A percentile compares a stretch with the other conserved stretches of the same genome.
These are phyloP conservation scores for Gremmenia infestans DNA, from an alignment of 2,329 filamentous ascomycete genomes.

Conservation along the genomic window DNA sequence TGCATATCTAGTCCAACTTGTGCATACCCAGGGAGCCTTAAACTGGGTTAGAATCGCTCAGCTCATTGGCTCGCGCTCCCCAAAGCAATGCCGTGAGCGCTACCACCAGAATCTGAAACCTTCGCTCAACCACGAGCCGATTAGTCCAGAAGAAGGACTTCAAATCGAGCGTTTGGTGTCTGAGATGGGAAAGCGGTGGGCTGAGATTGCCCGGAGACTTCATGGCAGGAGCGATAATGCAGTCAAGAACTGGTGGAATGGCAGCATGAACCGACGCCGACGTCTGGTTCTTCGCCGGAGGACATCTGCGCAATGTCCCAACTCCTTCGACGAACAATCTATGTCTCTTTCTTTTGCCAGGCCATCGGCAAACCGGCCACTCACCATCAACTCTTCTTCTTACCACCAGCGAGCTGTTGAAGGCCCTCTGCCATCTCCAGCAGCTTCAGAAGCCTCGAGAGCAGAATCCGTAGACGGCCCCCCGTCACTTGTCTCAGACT, in stretches of 20 bases:
- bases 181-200: constrained; percentile 83
- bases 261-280: constrained; percentile 75
- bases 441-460: constrained; percentile 57
- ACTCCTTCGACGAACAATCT: constrained; percentile 27
- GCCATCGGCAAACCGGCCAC: constrained; percentile 16
- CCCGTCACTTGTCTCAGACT: constrained; percentile 68
- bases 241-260: constrained; percentile 98
- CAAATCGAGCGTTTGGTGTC: constrained; percentile 73
- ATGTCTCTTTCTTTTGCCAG: constrained; percentile 31
- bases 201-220: constrained; percentile 80
- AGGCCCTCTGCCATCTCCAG: constrained; percentile 58
- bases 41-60: constrained; percentile 89
- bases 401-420: constrained; percentile 40
- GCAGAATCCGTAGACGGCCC: constrained; percentile 53
- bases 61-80: constrained; percentile 69
- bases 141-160: constrained; percentile 63
- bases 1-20: constrained; percentile 61
- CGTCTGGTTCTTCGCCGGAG: constrained; percentile 29
- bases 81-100: constrained; percentile 92
- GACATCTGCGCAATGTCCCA: constrained; percentile 21
- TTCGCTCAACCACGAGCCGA: constrained; percentile 66
- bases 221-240: constrained; percentile 88
- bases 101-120: constrained; percentile 92
- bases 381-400: constrained; percentile 21
- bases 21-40: constrained; percentile 65